Percentiles rank a stretch among this genome's conserved stretches.
phyloP scores from a whole-genome alignment of 257 asterid species.

The Oldenlandia corymbosa region DNA sequence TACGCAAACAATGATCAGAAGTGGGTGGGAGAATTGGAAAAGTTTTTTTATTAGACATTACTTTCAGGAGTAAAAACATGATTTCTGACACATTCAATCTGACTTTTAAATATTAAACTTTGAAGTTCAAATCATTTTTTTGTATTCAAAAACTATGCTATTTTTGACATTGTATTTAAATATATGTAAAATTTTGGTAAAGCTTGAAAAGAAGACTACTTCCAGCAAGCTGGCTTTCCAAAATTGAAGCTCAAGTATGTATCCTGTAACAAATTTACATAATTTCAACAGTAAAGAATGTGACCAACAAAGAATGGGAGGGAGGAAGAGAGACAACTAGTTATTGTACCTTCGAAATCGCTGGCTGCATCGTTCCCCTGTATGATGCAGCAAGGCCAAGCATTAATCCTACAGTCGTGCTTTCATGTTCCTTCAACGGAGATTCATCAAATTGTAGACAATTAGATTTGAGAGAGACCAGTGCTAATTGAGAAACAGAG shows the following conservation, averaged over 20 bases:
- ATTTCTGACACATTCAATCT: neutral
- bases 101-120: too few relatives aligned
- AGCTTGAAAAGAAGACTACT: conserved; percentile 3
- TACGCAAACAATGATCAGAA: neutral
- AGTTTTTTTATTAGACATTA: neutral
- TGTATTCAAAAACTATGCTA: too few relatives aligned
- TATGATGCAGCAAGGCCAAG: conserved; percentile 97
- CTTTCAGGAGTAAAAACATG: neutral
- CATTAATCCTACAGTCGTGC: conserved; percentile 94
- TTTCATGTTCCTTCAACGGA: conserved; percentile 77
- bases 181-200: too few relatives aligned
- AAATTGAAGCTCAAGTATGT: neutral
- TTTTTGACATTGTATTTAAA: too few relatives aligned
- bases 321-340: conserved; percentile 16
- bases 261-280: neutral
- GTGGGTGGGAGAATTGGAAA: neutral
- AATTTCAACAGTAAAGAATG: neutral
- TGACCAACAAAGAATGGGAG: conserved; percentile 18
- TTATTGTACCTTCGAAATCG: conserved; percentile 76
- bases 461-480: neutral
- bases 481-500: neutral
- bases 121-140: conserved; percentile 2
- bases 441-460: neutral
- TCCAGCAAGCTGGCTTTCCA: conserved; percentile 2
- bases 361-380: conserved; percentile 97